A percentile compares a stretch with the other conserved stretches of the same genome.
Conservation (phyloP, 331 rosid genomes). For the Pyrus hybrid region DNA sequence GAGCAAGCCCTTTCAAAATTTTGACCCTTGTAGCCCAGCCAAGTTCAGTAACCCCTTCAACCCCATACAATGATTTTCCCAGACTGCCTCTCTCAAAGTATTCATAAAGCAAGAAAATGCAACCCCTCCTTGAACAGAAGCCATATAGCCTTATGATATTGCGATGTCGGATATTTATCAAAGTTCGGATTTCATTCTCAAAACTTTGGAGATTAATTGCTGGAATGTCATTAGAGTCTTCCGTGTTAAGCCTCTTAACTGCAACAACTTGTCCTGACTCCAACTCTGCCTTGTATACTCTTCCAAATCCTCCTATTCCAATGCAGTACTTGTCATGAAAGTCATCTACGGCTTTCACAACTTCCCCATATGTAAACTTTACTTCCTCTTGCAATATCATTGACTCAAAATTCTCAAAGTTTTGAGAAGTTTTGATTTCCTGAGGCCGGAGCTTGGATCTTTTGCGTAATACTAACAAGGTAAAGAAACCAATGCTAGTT, state of each 20-base stretch:
- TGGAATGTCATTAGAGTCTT: no score
- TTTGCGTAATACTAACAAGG: background rate
- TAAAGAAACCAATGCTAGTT: background rate
- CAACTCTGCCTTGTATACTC: slow-evolving; percentile 44
- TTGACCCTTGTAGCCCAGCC: no score
- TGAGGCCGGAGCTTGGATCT: background rate
- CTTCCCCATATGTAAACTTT: slow-evolving; percentile 34
- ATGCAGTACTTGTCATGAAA: slow-evolving; percentile 50
- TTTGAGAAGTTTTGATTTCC: background rate
- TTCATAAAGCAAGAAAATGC: no score
- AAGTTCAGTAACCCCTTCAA: no score
- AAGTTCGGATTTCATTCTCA: no score
- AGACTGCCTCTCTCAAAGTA: no score
- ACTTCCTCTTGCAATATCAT: slow-evolving; percentile 10
- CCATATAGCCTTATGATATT: no score
- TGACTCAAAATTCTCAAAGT: background rate
- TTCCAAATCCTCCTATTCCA: slow-evolving; percentile 75
- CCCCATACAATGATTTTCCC: no score
- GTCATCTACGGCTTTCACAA: slow-evolving; percentile 39
- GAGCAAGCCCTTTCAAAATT: slow-evolving; percentile 53
- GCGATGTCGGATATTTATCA: no score
- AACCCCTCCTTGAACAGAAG: no score
- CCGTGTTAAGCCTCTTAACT: slow-evolving; percentile 37
- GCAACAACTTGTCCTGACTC: slow-evolving; percentile 43
- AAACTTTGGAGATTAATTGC: no score